phyloP scores from a whole-genome alignment of 2,329 filamentous ascomycete species.

The Knoxdaviesia capensis region DNA sequence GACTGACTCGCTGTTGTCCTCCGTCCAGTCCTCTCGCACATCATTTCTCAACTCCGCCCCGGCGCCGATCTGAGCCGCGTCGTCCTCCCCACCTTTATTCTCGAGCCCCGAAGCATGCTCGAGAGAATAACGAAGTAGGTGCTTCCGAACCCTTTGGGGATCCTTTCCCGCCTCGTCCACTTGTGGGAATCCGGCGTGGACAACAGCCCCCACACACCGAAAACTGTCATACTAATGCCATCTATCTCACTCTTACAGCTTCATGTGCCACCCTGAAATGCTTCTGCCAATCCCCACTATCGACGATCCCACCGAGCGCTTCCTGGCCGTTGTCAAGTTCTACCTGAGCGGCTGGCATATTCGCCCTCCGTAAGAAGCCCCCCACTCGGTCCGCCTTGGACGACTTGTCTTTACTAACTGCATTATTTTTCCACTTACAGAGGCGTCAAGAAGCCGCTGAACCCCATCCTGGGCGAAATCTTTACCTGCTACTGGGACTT shows the following conservation, averaged over 20 bases:
- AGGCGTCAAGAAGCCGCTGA: constrained; percentile 94
- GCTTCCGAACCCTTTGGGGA: too few species aligned
- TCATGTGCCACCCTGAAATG: constrained; percentile 98
- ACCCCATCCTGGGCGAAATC: constrained; percentile 86
- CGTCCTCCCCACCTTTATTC: constrained; percentile 88
- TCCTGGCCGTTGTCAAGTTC: constrained; percentile 91
- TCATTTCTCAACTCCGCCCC: constrained; percentile 90
- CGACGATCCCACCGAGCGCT: constrained; percentile 75
- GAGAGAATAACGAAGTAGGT: constrained; percentile 93
- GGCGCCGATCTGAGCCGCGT: constrained; percentile 90
- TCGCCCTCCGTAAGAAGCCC: constrained; percentile 60
- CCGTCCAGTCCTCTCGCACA: constrained; percentile 66
- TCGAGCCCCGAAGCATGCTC: constrained; percentile 93
- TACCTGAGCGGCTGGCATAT: constrained; percentile 99
- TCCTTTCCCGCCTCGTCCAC: too few species aligned
- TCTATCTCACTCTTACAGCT: constrained; percentile 31
- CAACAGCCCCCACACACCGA: too few species aligned
- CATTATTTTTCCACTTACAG: constrained; percentile 23
- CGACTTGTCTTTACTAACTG: constrained; percentile 2
- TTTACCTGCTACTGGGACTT: constrained; percentile 96
- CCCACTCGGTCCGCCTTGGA: neutral
- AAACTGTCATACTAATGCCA: neutral
- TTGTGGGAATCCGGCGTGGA: too few species aligned
- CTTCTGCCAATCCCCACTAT: constrained; percentile 73
- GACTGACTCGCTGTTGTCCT: neutral